Evolutionary conservation across 768 basidiomycete genomes (phyloP).

Genomic region (Leccinum subtestaceum): DNA sequence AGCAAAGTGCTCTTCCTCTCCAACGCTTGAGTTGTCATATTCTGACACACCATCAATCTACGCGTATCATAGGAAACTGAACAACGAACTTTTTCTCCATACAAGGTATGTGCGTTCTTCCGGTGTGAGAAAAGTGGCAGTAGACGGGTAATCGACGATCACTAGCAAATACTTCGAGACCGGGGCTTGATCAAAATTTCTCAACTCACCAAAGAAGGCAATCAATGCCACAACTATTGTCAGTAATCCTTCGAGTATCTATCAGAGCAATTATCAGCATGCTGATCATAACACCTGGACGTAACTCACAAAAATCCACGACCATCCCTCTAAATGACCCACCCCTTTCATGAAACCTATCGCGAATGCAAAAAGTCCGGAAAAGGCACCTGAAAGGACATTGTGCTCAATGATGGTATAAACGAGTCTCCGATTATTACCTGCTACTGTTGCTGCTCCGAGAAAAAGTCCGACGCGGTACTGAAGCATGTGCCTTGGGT

Average conservation of each 20-base stretch:
- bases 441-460: slow-evolving; percentile 60
- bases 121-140: slow-evolving; percentile 14
- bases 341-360: slow-evolving; percentile 52
- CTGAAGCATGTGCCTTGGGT: slow-evolving; percentile 60
- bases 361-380: slow-evolving; percentile 55
- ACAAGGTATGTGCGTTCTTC: slow-evolving; percentile 19
- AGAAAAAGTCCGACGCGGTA: slow-evolving; percentile 63
- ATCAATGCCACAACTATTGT: slow-evolving; percentile 57
- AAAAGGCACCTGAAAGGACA: slow-evolving; percentile 45
- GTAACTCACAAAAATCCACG: slow-evolving; percentile 60
- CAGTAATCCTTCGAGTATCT: slow-evolving; percentile 42
- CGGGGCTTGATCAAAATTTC: background rate
- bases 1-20: slow-evolving; percentile 53
- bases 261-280: background rate
- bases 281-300: background rate
- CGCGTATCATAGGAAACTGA: slow-evolving; percentile 35
- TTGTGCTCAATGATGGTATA: background rate
- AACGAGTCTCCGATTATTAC: slow-evolving; percentile 15
- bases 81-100: slow-evolving; percentile 20
- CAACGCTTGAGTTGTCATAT: slow-evolving; percentile 28
- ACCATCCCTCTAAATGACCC: slow-evolving; percentile 52
- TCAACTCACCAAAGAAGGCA: slow-evolving; percentile 45
- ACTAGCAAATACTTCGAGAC: slow-evolving; percentile 32
- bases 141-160: slow-evolving; percentile 48
- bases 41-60: slow-evolving; percentile 47